Evolutionary conservation across 352 stramenopile genomes (phyloP), one percentile per base, ranked within the genome.

Genomic region (Thalassiosira delicatula): DNA sequence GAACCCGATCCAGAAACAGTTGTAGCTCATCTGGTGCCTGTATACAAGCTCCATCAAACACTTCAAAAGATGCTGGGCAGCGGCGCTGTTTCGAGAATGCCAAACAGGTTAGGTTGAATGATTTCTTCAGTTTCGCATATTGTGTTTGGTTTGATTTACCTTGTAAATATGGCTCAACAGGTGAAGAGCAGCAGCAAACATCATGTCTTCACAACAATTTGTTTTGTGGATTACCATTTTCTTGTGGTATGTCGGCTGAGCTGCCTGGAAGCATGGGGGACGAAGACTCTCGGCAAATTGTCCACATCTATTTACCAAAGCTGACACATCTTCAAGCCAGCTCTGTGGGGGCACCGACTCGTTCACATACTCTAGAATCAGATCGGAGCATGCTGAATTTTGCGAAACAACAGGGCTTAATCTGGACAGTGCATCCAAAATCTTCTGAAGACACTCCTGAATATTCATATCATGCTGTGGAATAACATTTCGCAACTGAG

Each of bases 121-220:
- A 54, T 12, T 12, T 42, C 23, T 54, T 54, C n/a, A 54, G 12
- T 23, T 37, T 27, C 27, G 0, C 2, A 51, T 42, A 23, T 42
- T 0, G 66, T 7, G 4, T n/a, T 40, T 19, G 29, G 30, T 29
- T 25, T 65, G 23, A 23, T 32, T 69, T 66, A 82, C 78, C 66
- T 79, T 77, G 53, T 82, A 85, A 70, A 85, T 82, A 70, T 78
- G 42, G 27, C 65, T 54, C 63, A 85, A 37, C 14, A 85, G 27
- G 25, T 67, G 63, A 25, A 85, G 57, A 19, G 73, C 33, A 63
- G 71, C 57, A 49, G 35, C 29, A 61, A 82, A 75, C 46, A 68
- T 7, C 7, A 57, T 68, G 21, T 73, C 54, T 56, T 74, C 53
- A 11, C 4, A 54, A 51, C 71, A 85, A 74, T 81, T 44, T 33